Conservation (phyloP, 495 filamentous ascomycete species). For the Ascodesmis nigricans region DNA sequence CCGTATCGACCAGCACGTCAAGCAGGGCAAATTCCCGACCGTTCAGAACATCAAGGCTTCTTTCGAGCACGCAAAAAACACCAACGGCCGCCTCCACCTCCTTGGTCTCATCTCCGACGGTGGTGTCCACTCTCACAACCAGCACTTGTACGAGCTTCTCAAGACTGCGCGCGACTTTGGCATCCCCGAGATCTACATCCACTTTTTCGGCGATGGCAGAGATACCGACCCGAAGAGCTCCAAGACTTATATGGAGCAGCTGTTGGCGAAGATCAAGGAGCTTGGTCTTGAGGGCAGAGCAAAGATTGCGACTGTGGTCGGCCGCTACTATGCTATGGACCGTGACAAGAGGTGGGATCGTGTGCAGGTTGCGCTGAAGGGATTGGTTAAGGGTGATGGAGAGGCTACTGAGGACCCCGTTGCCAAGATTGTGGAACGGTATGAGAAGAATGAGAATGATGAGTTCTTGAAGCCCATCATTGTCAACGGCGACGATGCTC, state of each 20-base stretch:
- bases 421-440: constrained; percentile 66
- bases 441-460: constrained; percentile 70
- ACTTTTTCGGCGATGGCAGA: constrained; percentile 96
- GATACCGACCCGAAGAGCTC: constrained; percentile 93
- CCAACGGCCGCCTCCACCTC: constrained; percentile 79
- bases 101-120: constrained; percentile 80
- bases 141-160: constrained; percentile 69
- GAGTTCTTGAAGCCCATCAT: constrained; percentile 98
- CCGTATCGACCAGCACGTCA: constrained; percentile 85
- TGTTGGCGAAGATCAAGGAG: constrained; percentile 57
- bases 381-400: constrained; percentile 64
- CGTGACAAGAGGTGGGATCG: constrained; percentile 98
- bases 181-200: constrained; percentile 81
- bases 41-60: constrained; percentile 56
- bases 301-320: constrained; percentile 69
- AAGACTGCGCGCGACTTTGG: constrained; percentile 69
- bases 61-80: constrained; percentile 61
- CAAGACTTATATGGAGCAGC: constrained; percentile 61
- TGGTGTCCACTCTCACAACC: constrained; percentile 90
- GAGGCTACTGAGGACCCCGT: constrained; percentile 67
- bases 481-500: constrained; percentile 58
- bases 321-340: constrained; percentile 85
- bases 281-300: constrained; percentile 48
- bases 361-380: constrained; percentile 72
- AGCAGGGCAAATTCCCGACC: constrained; percentile 61